Evolutionary conservation across 768 basidiomycete genomes (phyloP), one percentile per base, ranked within the genome.

Genomic region (Lyophyllum atratum): DNA sequence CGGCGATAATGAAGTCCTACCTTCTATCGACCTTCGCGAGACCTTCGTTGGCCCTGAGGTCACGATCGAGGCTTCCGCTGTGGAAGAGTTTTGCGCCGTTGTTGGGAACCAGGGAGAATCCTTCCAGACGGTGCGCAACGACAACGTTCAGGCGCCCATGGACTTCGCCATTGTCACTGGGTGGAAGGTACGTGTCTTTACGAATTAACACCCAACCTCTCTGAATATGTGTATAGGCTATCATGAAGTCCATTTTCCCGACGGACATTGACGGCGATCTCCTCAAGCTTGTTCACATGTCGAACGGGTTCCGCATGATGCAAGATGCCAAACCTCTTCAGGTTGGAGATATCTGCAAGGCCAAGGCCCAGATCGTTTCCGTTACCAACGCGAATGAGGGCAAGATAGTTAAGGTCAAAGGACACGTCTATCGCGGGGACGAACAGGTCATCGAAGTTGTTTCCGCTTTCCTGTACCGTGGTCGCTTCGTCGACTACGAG

Each of bases 181-280:
- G 45, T 99, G 97, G 97, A 87, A 96, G 89, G 95, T 94, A 69
- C 58, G 89, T 74, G 3, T 50, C 22, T 26, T 74, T 5, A 51
- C 22, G 26, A n/a, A n/a, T n/a, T n/a, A n/a, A n/a, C n/a, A n/a
- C n/a, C n/a, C n/a, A n/a, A n/a, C n/a, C n/a, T n/a, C n/a, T n/a
- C n/a, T n/a, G n/a, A n/a, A n/a, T 49, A n/a, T 31, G 52, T 39
- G 57, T 54, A 0, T 63, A 96, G 94, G 92, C 95, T n/a, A 98
- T 99, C 74, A 99, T 98, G 90, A 93, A 92, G 71, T 87, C 95
- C 1, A 96, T 98, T 74, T 99, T 99, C 86, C 97, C 97, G 6
- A 70, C 80, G 12, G 74, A 85, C 11, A 93, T 99, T 68, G 92
- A 98, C 61, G 97, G 96, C 1, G 96, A 99, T 71, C 76, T 98